Percentiles rank a stretch among this genome's conserved stretches.
These are phyloP conservation scores for Euphorbia lathyris DNA, from an alignment of 345 rosid genomes.

Conservation along the genomic window DNA sequence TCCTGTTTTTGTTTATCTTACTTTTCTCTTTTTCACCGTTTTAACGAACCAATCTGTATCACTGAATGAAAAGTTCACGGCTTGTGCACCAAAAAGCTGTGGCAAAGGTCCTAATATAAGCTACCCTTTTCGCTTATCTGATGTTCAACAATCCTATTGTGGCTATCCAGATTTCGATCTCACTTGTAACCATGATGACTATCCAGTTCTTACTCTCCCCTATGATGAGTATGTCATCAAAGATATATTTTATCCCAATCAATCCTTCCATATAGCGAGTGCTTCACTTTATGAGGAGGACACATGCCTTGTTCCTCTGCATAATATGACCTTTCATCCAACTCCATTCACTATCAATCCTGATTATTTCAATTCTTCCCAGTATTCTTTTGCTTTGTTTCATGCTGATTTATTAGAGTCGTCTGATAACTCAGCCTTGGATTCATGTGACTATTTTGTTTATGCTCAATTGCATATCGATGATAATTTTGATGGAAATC, in stretches of 20 bases:
- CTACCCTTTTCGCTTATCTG: conserved; percentile 48
- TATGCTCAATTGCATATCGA: conserved; percentile 24
- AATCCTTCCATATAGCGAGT: conserved; percentile 35
- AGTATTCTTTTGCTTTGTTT: conserved; percentile 38
- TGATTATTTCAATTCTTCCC: conserved; percentile 19
- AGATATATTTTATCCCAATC: conserved; percentile 35
- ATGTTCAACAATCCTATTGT: conserved; percentile 42
- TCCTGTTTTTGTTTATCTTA: neutral
- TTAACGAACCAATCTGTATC: neutral
- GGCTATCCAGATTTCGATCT: conserved; percentile 49
- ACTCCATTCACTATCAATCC: conserved; percentile 43
- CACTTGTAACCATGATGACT: conserved; percentile 29
- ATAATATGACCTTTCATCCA: conserved; percentile 39
- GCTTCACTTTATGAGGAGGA: conserved; percentile 33
- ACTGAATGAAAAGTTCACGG: neutral
- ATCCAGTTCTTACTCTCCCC: conserved; percentile 43
- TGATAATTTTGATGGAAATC: neutral
- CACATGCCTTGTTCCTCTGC: conserved; percentile 39
- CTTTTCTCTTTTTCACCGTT: neutral
- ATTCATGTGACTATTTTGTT: conserved; percentile 31
- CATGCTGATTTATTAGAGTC: conserved; percentile 2
- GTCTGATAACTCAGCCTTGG: neutral
- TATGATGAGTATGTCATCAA: conserved; percentile 39
- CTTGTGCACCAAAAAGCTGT: conserved; percentile 21
- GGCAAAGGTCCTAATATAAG: conserved; percentile 45